Evolutionary conservation across 306 rosid genomes (phyloP).

Genomic region (Lupinus albus): DNA sequence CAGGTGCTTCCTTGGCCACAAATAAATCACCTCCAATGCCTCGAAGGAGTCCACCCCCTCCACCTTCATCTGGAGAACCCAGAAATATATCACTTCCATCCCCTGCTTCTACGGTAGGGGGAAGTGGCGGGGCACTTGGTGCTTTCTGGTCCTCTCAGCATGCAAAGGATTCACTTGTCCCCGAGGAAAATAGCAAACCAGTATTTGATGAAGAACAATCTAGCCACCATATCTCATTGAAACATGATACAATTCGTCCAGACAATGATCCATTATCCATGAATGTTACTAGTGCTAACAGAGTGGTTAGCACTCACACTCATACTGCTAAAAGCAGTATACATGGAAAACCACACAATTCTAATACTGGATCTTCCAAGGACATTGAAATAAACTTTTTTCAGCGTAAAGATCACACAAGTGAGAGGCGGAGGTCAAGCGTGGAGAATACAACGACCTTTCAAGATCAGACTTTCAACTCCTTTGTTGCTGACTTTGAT

Average conservation of each 20-base stretch:
- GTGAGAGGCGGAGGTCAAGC: conserved; percentile 48
- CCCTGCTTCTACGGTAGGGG: conserved; percentile 56
- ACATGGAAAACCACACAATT: conserved; percentile 55
- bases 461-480: conserved; percentile 67
- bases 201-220: conserved; percentile 73
- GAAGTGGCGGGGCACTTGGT: conserved; percentile 71
- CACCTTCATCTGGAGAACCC: conserved; percentile 65
- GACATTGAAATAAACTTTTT: conserved; percentile 67
- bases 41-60: conserved; percentile 78
- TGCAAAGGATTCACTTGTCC: conserved; percentile 54
- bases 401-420: conserved; percentile 45
- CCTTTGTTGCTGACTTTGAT: conserved; percentile 86
- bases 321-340: conserved; percentile 51
- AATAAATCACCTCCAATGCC: conserved; percentile 66
- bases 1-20: conserved; percentile 62
- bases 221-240: conserved; percentile 45
- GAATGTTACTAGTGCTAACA: conserved; percentile 49
- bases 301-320: conserved; percentile 46
- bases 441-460: conserved; percentile 52
- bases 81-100: conserved; percentile 64
- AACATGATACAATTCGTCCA: conserved; percentile 50
- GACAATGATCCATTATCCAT: conserved; percentile 56
- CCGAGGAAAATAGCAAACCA: conserved; percentile 55
- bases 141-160: conserved; percentile 93
- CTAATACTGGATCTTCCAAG: conserved; percentile 53